Evolutionary conservation across 2,329 filamentous ascomycete genomes (phyloP).

Genomic region (Microascus cirrosus): DNA sequence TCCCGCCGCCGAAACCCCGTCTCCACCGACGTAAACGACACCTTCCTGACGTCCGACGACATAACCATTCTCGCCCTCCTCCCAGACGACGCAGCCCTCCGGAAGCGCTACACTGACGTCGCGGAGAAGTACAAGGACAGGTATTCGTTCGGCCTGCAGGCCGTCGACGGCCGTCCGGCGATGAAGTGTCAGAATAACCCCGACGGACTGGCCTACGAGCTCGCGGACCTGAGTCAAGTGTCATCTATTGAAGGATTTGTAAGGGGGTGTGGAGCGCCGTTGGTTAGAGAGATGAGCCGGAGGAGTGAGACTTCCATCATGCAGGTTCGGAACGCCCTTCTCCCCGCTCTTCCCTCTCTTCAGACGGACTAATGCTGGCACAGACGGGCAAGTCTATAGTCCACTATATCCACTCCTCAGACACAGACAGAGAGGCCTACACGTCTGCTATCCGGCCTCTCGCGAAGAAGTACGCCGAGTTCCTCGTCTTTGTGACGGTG

Average conservation of each 20-base stretch:
- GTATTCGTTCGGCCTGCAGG: constrained; percentile 26
- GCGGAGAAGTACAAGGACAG: constrained; percentile 25
- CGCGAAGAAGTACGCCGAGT: constrained; percentile 33
- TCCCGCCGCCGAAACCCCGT: background rate
- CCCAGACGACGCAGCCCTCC: constrained; percentile 11
- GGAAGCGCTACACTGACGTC: constrained; percentile 16
- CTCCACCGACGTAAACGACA: background rate
- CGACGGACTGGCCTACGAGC: constrained; percentile 21
- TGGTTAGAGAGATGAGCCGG: constrained; percentile 32
- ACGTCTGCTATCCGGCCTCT: constrained; percentile 22
- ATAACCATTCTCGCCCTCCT: constrained; percentile 29
- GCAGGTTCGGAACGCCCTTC: constrained; percentile 15
- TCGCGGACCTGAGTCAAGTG: constrained; percentile 19
- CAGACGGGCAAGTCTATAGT: constrained; percentile 26
- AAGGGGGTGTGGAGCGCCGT: constrained; percentile 21
- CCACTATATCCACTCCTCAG: constrained; percentile 16
- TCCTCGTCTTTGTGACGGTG: constrained; percentile 35
- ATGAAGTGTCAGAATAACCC: constrained; percentile 27
- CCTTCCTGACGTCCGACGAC: constrained; percentile 26
- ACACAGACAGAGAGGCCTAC: constrained; percentile 21
- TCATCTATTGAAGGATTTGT: constrained; percentile 25
- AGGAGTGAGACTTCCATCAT: constrained; percentile 30
- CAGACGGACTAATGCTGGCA: background rate
- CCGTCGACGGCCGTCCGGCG: constrained; percentile 12
- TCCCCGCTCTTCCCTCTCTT: background rate